Evolutionary conservation across 257 asterid species (phyloP), one percentile per base, ranked within the genome.

Genomic region (Avicennia marina): DNA sequence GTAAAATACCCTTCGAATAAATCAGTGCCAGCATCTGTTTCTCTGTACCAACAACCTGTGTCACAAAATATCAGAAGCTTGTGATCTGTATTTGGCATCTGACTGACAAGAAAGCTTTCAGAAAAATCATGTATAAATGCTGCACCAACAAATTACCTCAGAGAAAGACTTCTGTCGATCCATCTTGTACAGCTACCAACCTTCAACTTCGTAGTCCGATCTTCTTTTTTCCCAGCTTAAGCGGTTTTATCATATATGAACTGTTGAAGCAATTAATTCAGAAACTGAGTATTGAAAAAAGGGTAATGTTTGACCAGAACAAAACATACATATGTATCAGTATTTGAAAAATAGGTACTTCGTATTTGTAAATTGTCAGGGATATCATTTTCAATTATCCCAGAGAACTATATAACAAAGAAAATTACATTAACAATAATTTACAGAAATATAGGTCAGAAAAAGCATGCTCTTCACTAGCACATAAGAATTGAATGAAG

Each of bases 11-110:
- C 77, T 85, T 81, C 2, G 88, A 63, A 50, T 71, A 45, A 53
- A 90, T 79, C 58, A 67, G 70, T 24, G 83, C 69, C 68, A 83
- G 31, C 77, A 87, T 68, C 62, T 76, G 79, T 64, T 81, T 87
- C 74, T 90, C 96, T 1, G 46, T 43, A 48, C 69, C 68, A 58
- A 70, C 64, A 67, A 81, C 83, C 97, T 82, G 64, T 3, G 56
- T 64, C 16, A 49, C 27, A 54, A 59, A 58, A 42, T 5, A 64
- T 29, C 54, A 51, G 58, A 58, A 44, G 24, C 40, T 22, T 39
- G 39, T 54, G 51, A 62, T 6, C 31, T 36, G 46, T 19, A 44
- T 15, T 60, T 6, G 43, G 29, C 27, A 66, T 42, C 8, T 16
- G 46, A 0, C 31, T 32, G 9, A 51, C 9, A 6, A n/a, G 2